Base-by-base conservation (phyloP, 2,329 filamentous ascomycete genomes). In the Fusarium bactridioides region DNA sequence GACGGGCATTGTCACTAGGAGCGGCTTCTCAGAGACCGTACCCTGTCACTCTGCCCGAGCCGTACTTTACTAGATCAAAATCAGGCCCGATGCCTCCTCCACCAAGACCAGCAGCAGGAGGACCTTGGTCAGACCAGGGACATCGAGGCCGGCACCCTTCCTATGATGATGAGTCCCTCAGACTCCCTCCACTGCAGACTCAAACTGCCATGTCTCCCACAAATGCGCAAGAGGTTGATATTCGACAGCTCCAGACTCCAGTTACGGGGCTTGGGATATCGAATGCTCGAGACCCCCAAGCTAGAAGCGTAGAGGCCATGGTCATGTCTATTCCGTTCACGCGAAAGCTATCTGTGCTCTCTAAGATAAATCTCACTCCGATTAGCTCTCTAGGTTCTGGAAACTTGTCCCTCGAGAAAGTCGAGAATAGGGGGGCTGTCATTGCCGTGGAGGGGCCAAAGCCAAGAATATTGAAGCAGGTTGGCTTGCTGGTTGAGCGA, bases 401-500 rank as follows among this genome's bases (percentile, higher is more conserved):
- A 11, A 76, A 74, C 8, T 72, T 77, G 15, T 7, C 50, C 18
- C 10, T 29, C 10, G 50, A 54, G 7, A 69, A 70, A 4, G 79
- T 81, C 66, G 82, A 84, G 74, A 83, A 85, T 11, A 89, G 94
- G n/a, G 95, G 95, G 0, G 89, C 93, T 1, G 88, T 98, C 41
- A 91, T 98, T 69, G 92, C 93, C 1, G 84, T 98, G 33, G 95
- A 98, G 80, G 95, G 95, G 2, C 86, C 92, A 23, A 88, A 91
- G 64, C 72, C 79, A 11, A 76, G 77, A n/a, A 74, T 88, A 27
- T 78, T 88, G 15, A 80, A 83, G 4, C 85, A 88, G 15, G 88
- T 93, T 8, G 90, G 93, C 7, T 83, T 86, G 7, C 87, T 88
- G 23, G 88, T 97, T 25, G 87, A 92, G 61, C 85, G 86, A 38